A percentile compares a stretch with the other conserved stretches of the same genome.
These are phyloP conservation scores for Pelargonium fulgidum DNA, from an alignment of 441 rosid species.

Conservation along the genomic window DNA sequence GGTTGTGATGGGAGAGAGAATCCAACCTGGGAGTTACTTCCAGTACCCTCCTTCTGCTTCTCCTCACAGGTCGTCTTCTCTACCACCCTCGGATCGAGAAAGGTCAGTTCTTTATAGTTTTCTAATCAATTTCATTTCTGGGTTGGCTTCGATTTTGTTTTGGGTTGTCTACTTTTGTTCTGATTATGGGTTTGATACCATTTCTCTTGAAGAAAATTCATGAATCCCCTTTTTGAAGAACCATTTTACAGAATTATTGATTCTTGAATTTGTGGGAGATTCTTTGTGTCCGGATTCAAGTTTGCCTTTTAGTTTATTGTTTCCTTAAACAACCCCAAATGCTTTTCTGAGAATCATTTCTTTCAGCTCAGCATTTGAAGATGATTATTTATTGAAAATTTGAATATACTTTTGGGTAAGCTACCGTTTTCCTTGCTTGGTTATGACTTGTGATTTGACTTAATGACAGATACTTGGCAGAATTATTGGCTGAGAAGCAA, in stretches of 20 bases:
- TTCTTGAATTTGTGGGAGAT: background rate
- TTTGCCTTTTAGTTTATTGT: no score
- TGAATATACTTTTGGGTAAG: no score
- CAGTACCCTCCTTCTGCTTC: slow-evolving; percentile 87
- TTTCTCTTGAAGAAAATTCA: background rate
- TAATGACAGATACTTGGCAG: slow-evolving; percentile 59
- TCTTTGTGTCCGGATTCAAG: no score
- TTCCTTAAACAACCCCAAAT: no score
- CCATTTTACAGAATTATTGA: background rate
- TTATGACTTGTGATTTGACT: slow-evolving; percentile 14
- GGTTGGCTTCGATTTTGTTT: background rate
- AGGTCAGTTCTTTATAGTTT: slow-evolving; percentile 35
- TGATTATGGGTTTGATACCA: background rate
- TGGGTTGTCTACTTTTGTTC: background rate
- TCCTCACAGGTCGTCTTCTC: slow-evolving; percentile 70
- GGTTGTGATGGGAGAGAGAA: slow-evolving; percentile 76
- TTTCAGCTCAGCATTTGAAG: no score
- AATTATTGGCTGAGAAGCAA: slow-evolving; percentile 80
- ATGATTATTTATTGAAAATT: no score
- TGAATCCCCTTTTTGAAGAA: background rate
- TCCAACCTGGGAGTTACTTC: slow-evolving; percentile 76
- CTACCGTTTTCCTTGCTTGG: background rate
- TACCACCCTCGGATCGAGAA: slow-evolving; percentile 61
- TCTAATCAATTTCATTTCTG: slow-evolving; percentile 6
- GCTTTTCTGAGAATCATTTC: no score